phyloP scores from a whole-genome alignment of 345 rosid species.

The Moricandia arvensis region DNA sequence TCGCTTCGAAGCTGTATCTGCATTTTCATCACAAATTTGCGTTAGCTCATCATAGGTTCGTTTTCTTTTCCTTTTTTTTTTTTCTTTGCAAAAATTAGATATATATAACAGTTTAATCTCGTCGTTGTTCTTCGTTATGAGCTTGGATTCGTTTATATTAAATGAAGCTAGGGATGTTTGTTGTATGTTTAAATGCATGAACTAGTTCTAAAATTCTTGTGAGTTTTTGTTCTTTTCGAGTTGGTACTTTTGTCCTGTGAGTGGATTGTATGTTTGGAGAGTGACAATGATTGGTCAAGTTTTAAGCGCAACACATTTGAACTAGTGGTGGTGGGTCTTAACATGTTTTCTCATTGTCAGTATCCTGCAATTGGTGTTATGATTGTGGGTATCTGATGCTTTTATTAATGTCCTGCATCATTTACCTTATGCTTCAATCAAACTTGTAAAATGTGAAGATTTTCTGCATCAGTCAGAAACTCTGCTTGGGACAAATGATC shows the following conservation, averaged over 20 bases:
- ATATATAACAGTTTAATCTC: neutral
- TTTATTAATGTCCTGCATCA: too few relatives aligned
- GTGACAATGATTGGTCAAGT: slow-evolving; percentile 32
- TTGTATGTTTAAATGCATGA: neutral
- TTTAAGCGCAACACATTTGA: slow-evolving; percentile 22
- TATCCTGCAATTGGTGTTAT: slow-evolving; percentile 28
- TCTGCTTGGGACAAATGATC: too few relatives aligned
- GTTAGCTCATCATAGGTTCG: slow-evolving; percentile 13
- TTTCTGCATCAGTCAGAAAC: too few relatives aligned
- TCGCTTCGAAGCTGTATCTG: slow-evolving; percentile 8
- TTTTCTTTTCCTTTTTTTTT: neutral
- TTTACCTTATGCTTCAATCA: too few relatives aligned
- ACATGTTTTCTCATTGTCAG: slow-evolving; percentile 15
- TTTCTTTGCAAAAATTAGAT: neutral
- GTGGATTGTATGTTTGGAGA: slow-evolving; percentile 10
- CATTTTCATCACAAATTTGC: slow-evolving; percentile 21
- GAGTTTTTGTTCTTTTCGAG: too few relatives aligned
- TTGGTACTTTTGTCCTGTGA: neutral
- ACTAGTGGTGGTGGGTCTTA: slow-evolving; percentile 32
- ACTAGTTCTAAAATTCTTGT: neutral
- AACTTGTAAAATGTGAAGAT: too few relatives aligned
- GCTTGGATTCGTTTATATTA: neutral
- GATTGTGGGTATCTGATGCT: neutral
- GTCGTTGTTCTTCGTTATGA: slow-evolving; percentile 1
- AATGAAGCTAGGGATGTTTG: neutral